Evolutionary conservation across 176 grass and related monocot genomes (phyloP), one percentile per base, ranked within the genome.

Genomic region (Alopecurus myosuroides): DNA sequence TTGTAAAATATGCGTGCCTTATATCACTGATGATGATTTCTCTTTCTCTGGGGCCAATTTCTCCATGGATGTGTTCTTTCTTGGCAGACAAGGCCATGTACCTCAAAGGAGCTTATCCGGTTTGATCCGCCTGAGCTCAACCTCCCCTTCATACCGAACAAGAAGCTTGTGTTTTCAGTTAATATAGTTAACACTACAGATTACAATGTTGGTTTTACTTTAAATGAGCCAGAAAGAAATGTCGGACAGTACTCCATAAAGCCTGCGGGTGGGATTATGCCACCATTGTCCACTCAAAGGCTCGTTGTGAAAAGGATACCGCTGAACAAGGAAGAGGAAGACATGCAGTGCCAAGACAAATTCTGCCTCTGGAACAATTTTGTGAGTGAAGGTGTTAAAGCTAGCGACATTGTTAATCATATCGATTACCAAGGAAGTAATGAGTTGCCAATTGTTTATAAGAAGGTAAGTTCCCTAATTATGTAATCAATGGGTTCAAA

Each of bases 151-250:
- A 18, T 35, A 31, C 63, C 63, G 11, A 66, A 66, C 31, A 35
- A 66, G 63, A 7, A 2, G 0, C 35, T 35, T 7, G 0, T 5
- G 31, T 66, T 66, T 35, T 35, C 61, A 17, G 61, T 64, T 36
- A 37, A 67, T 34, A 11, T 67, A 67, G 33, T 67, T 15, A 67
- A 67, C 33, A 34, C 1, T 67, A 67, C 64, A 37, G 64, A 67
- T 4, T 22, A 67, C 18, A 4, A 19, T 22, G 18, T 67, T 22
- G 7, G 17, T 67, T 67, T 67, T 33, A 1, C 0, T 2, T 5
- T 0, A 35, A 1, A 4, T 11, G 1, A 36, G 0, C 63, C 0
- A 0, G 0, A 35, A 36, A 31, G 0, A 1, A 67, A 67, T 22
- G 63, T 36, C 3, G 63, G 31, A 14, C 1, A 0, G 17, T 66